Evolutionary conservation across 192 early-diverging fungal genomes (phyloP), one percentile per base, ranked within the genome.

Genomic region (Linnemannia exigua): DNA sequence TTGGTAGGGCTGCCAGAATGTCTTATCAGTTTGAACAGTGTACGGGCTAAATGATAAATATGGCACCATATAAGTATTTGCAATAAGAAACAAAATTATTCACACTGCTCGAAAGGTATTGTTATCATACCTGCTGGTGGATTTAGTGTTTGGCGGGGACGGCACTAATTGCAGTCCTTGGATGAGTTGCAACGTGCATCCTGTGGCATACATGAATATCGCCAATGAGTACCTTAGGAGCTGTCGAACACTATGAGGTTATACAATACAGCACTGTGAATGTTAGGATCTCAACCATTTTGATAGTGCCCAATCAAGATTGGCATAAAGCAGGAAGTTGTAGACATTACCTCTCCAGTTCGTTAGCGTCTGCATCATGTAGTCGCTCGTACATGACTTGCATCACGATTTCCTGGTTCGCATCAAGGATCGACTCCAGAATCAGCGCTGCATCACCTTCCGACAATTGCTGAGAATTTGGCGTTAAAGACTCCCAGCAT

Each of bases 201-300:
- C 81, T 28, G 79, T 89, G 0, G 74, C 81, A 74, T 85, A 91
- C 63, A 89, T 82, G n/a, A 77, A 58, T 3, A 91, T 68, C 35
- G 69, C 88, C 22, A 83, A 63, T 7, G 89, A 87, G 38, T 90
- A 91, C 52, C 87, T 88, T 15, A 91, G 79, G 50, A 91, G 68
- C n/a, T 74, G 47, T 70, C 84, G 88, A 20, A 72, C 73, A 58
- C 88, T 89, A 58, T 44, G 41, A 44, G 41, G 41, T 44, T n/a
- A n/a, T n/a, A n/a, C n/a, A n/a, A n/a, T n/a, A n/a, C n/a, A 38
- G 7, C 14, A 38, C 11, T 14, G 8, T 2, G 14, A 1, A 48
- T 14, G 69, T 17, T 38, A 12, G 20, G 37, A 69, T 35, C 22
- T 11, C 25, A 25, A n/a, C 7, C 5, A n/a, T n/a, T 5, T 54